These are phyloP conservation scores for Metschnikowia borealis DNA, from an alignment of 805 yeast species.

Conservation along the genomic window DNA sequence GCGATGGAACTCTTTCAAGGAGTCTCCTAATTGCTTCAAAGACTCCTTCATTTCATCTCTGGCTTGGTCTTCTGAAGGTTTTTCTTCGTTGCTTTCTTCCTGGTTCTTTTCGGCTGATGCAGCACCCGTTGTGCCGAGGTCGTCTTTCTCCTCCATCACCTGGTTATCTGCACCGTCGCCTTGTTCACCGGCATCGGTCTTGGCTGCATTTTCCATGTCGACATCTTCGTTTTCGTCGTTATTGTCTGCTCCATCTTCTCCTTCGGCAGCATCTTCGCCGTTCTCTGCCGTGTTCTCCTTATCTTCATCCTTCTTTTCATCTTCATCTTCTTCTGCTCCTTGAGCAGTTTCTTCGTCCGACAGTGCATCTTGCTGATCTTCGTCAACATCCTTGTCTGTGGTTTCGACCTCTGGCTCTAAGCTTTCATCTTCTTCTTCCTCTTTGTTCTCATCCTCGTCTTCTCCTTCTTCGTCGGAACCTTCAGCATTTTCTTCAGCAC, in stretches of 20 bases:
- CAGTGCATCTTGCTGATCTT: conserved; percentile 26
- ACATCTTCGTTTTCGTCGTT: conserved; percentile 42
- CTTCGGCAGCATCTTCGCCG: conserved; percentile 41
- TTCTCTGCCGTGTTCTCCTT: conserved; percentile 23
- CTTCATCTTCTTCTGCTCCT: conserved; percentile 38
- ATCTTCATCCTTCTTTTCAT: conserved; percentile 35
- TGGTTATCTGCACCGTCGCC: conserved; percentile 61
- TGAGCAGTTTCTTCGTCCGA: conserved; percentile 29
- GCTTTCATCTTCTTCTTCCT: conserved; percentile 22
- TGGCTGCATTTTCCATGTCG: conserved; percentile 55
- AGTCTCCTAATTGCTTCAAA: conserved; percentile 84
- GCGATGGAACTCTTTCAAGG: conserved; percentile 85
- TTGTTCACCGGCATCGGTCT: conserved; percentile 56
- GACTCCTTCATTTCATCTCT: conserved; percentile 71
- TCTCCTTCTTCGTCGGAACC: conserved; percentile 21
- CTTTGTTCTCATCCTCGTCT: conserved; percentile 22
- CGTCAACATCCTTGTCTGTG: conserved; percentile 17
- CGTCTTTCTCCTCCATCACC: conserved; percentile 55
- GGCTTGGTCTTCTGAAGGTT: conserved; percentile 45
- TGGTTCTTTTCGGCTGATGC: conserved; percentile 38
- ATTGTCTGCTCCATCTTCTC: conserved; percentile 50
- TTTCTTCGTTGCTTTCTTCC: conserved; percentile 35
- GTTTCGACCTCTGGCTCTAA: conserved; percentile 27
- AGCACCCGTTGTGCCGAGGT: conserved; percentile 65
- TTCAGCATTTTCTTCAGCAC: conserved; percentile 9